A percentile compares a stretch with the other conserved stretches of the same genome.
Conservation (phyloP, 2,329 filamentous ascomycete genomes). For the Paecilomyces formosus region DNA sequence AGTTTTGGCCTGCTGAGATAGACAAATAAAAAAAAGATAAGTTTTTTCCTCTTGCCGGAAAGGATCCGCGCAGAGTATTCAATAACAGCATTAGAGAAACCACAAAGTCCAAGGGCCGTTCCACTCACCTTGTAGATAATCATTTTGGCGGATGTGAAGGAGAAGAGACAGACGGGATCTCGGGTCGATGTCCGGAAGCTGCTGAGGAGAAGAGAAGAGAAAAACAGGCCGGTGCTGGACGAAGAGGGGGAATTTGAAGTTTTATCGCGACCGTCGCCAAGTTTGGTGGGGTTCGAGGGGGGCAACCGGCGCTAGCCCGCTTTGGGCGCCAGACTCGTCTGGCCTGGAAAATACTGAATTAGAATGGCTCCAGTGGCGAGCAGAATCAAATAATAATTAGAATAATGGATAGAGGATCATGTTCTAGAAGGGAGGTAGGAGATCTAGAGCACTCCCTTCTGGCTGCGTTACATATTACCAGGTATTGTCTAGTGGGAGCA, state of each 20-base stretch:
- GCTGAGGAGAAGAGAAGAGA: constrained; percentile 18
- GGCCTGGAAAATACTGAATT: not conserved
- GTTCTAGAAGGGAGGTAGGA: not conserved
- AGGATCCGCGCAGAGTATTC: not conserved
- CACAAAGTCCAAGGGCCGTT: not conserved
- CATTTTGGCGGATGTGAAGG: constrained; percentile 51
- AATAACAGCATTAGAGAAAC: not conserved
- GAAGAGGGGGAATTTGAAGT: constrained; percentile 23
- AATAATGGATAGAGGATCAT: not conserved
- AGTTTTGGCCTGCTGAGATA: constrained; percentile 2
- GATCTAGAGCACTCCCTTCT: not conserved
- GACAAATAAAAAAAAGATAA: not conserved
- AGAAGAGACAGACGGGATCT: constrained; percentile 9
- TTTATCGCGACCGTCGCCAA: constrained; percentile 13
- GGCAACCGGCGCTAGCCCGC: constrained; percentile 8
- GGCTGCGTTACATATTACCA: not conserved
- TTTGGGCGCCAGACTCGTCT: constrained; percentile 4
- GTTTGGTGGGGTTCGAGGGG: constrained; percentile 7
- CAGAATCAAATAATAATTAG: not conserved
- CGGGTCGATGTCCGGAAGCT: constrained; percentile 10
- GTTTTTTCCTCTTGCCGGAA: not conserved
- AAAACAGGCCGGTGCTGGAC: constrained; percentile 9
- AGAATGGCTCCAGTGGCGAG: not conserved
- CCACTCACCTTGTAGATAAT: constrained; percentile 61
- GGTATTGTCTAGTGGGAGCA: too few species aligned